Base-by-base conservation (phyloP, 805 yeast species). In the Metschnikowia orientalis region DNA sequence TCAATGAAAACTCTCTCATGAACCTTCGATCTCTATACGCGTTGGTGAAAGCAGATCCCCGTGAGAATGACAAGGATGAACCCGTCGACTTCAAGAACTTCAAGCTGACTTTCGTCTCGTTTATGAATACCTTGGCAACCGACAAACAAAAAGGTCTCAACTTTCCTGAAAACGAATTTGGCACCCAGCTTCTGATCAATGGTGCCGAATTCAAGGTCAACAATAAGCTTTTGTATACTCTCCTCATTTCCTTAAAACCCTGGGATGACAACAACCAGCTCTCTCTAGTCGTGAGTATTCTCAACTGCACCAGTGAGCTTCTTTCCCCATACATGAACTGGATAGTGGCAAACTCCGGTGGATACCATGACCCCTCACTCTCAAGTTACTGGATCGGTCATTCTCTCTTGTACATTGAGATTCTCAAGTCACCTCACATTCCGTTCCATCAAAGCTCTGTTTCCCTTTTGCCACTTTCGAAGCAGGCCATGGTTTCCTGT, bases 381-480 rank as follows among this genome's bases (percentile, higher is more conserved):
- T 69, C 90, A 1, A 79, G 90, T 8, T 86, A 82, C 61, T 89
- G 94, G 88, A 67, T 87, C 28, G 83, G 92, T 6, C 81, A 75
- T 56, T 73, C 86, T 1, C 62, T 80, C 16, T 54, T 86, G 2
- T 59, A 80, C 27, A 67, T 79, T 1, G 74, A 76, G 37, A 66
- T 84, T 5, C 67, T 85, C n/a, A 42, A 39, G 32, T 66, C 68
- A 18, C 45, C 79, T 3, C 73, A 76, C 1, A 50, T 81, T 6
- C 87, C 92, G 0, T 23, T 24, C 6, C 38, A 34, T 12, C 48
- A 70, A 18, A 88, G 84, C 38, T 64, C 67, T 25, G 67, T 84
- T 5, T 54, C 81, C 5, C 92, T 95, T 4, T 59, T 77, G 0
- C 75, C 85, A 0, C 47, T 88, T 11, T 72, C 81, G 2, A 73